phyloP scores from a whole-genome alignment of 179 eudicot species.

The Sideroxylon spinosum region DNA sequence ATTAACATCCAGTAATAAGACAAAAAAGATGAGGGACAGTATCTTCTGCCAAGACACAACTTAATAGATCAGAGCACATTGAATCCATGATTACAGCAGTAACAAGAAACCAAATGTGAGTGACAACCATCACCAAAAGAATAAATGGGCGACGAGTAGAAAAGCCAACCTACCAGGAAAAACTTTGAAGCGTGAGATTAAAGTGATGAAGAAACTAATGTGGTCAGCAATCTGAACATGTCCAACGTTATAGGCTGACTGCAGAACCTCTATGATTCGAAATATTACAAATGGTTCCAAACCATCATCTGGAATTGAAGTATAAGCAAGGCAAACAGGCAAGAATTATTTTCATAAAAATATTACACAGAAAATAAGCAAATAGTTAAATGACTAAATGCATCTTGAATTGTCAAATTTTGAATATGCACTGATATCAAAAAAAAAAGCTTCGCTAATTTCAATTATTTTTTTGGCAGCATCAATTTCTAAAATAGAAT shows the following conservation, averaged over 20 bases:
- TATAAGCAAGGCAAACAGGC: not conserved
- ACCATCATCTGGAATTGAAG: slow-evolving; percentile 47
- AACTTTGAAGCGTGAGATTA: slow-evolving; percentile 61
- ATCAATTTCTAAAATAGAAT: not conserved
- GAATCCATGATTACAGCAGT: not conserved
- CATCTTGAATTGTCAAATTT: not conserved
- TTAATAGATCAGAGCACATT: not conserved
- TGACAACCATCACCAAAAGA: not conserved
- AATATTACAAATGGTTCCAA: slow-evolving; percentile 51
- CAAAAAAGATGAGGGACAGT: not conserved
- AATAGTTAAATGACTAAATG: not conserved
- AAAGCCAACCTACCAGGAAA: slow-evolving; percentile 43
- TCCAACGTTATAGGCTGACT: slow-evolving; percentile 73
- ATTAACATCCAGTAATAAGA: not conserved
- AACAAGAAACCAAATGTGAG: not conserved
- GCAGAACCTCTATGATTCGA: slow-evolving; percentile 74
- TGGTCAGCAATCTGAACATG: slow-evolving; percentile 63
- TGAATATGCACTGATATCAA: not conserved
- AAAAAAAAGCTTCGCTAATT: not conserved
- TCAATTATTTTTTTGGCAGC: not conserved
- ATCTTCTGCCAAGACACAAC: not conserved
- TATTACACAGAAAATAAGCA: not conserved
- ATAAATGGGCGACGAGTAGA: not conserved
- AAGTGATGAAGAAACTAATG: slow-evolving; percentile 79
- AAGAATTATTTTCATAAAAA: not conserved